phyloP scores from a whole-genome alignment of 2,329 filamentous ascomycete species.

The Curvularia eragrostidis region DNA sequence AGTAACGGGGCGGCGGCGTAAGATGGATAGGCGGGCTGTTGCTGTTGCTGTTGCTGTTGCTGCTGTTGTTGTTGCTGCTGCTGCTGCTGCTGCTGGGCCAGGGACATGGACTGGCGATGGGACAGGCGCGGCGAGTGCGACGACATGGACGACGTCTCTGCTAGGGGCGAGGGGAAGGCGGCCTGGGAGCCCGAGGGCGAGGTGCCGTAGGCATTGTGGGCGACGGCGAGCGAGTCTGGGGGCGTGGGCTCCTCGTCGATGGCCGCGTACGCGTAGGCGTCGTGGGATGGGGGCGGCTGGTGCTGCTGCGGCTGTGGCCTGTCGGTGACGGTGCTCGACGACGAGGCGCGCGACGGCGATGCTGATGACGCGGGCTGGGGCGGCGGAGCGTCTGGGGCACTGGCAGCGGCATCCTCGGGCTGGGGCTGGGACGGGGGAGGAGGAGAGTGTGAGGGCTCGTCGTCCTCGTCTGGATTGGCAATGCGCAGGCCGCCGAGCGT shows the following conservation, averaged over 20 bases:
- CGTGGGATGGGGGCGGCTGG: constrained; percentile 19
- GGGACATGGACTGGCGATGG: constrained; percentile 54
- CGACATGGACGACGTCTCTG: constrained; percentile 35
- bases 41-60: constrained; percentile 52
- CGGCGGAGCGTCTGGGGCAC: constrained; percentile 26
- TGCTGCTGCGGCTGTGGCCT: constrained; percentile 21
- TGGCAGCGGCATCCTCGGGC: constrained; percentile 32
- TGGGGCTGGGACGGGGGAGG: not conserved
- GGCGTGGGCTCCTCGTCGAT: constrained; percentile 39
- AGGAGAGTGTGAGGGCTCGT: constrained; percentile 22
- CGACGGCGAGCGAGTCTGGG: constrained; percentile 49
- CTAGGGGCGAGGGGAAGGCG: constrained; percentile 35
- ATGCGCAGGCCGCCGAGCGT: constrained; percentile 94
- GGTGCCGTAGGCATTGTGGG: constrained; percentile 49
- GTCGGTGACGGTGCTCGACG: constrained; percentile 50
- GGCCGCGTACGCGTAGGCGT: constrained; percentile 19
- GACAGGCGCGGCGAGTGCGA: constrained; percentile 46
- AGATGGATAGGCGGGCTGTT: constrained; percentile 43
- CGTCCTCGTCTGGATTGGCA: constrained; percentile 87
- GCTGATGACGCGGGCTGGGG: constrained; percentile 28
- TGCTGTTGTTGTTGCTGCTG: constrained; percentile 54
- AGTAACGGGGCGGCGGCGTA: constrained; percentile 36
- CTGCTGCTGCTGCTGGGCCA: constrained; percentile 52
- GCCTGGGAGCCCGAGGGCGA: constrained; percentile 36
- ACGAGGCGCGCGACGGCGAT: constrained; percentile 41